A percentile compares a stretch with the other conserved stretches of the same genome.
These are phyloP conservation scores for Bertia moriformis DNA, from an alignment of 2,329 filamentous ascomycete species.

Conservation along the genomic window DNA sequence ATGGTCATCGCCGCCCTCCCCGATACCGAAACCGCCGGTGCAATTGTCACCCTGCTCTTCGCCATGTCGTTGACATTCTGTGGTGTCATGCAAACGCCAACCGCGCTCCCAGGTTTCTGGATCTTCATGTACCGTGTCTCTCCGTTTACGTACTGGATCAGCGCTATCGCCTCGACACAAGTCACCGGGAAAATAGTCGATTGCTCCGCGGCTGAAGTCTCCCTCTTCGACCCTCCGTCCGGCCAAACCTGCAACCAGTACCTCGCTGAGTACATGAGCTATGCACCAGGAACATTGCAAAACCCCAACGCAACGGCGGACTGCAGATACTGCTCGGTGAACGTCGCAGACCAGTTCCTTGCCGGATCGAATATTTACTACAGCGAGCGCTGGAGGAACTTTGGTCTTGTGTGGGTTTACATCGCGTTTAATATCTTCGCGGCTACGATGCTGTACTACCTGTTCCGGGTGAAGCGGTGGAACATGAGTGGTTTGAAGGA, in stretches of 20 bases:
- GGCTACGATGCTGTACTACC: slow-evolving; percentile 46
- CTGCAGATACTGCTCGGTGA: slow-evolving; percentile 56
- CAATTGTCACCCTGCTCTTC: slow-evolving; percentile 43
- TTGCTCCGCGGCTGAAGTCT: slow-evolving; percentile 41
- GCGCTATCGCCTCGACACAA: slow-evolving; percentile 52
- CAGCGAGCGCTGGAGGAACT: slow-evolving; percentile 51
- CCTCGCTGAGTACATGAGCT: slow-evolving; percentile 35
- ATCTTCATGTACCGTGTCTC: slow-evolving; percentile 61
- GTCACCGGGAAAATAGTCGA: slow-evolving; percentile 35
- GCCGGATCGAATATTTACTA: slow-evolving; percentile 30
- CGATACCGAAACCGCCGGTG: slow-evolving; percentile 52
- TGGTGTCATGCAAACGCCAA: slow-evolving; percentile 45
- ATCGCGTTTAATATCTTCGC: slow-evolving; percentile 46
- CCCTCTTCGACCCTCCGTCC: slow-evolving; percentile 47
- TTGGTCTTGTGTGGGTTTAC: slow-evolving; percentile 55
- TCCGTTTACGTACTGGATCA: slow-evolving; percentile 56
- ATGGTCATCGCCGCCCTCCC: slow-evolving; percentile 60
- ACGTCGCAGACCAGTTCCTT: slow-evolving; percentile 45
- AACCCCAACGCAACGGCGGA: slow-evolving; percentile 37
- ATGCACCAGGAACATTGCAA: slow-evolving; percentile 40
- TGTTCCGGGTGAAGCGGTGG: slow-evolving; percentile 36
- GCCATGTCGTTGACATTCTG: slow-evolving; percentile 46
- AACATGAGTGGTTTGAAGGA: slow-evolving; percentile 3
- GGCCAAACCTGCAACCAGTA: slow-evolving; percentile 51
- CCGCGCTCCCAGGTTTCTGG: slow-evolving; percentile 56